These are phyloP conservation scores for Microcera coccophila DNA, from an alignment of 2,329 filamentous ascomycete species.

Conservation along the genomic window DNA sequence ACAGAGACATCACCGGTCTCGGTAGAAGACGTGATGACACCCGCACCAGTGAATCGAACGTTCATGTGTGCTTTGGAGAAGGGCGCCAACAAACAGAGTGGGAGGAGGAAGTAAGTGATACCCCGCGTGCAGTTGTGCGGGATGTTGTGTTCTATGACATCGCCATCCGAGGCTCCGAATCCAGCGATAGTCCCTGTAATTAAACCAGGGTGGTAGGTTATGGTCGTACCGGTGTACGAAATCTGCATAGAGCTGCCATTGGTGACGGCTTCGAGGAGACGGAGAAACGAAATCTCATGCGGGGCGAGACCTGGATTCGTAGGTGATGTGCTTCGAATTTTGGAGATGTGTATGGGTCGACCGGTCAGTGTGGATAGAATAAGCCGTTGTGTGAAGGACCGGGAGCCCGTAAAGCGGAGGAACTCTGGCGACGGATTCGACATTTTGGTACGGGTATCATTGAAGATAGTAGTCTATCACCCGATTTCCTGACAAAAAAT, in stretches of 20 bases:
- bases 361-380: conserved; percentile 89
- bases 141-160: conserved; percentile 77
- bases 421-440: conserved; percentile 48
- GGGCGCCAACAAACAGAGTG: conserved; percentile 83
- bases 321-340: conserved; percentile 83
- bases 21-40: conserved; percentile 87
- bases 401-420: conserved; percentile 79
- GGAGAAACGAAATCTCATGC: conserved; percentile 92
- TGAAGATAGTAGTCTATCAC: conserved; percentile 18
- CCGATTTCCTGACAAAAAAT: conserved; percentile 28
- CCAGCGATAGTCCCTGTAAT: conserved; percentile 82
- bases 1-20: conserved; percentile 81
- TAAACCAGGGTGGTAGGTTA: conserved; percentile 87
- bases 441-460: conserved; percentile 34
- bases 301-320: conserved; percentile 85
- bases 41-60: conserved; percentile 82
- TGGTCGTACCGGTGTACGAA: conserved; percentile 89
- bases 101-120: conserved; percentile 86
- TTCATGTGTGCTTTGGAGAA: conserved; percentile 92
- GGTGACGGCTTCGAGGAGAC: conserved; percentile 88
- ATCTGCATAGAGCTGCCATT: conserved; percentile 96
- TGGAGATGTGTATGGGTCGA: conserved; percentile 82
- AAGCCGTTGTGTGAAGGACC: conserved; percentile 76
- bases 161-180: conserved; percentile 63
- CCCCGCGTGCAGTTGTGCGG: conserved; percentile 74